Conservation (phyloP, 2,329 filamentous ascomycete species). For the Thelonectria rubi region DNA sequence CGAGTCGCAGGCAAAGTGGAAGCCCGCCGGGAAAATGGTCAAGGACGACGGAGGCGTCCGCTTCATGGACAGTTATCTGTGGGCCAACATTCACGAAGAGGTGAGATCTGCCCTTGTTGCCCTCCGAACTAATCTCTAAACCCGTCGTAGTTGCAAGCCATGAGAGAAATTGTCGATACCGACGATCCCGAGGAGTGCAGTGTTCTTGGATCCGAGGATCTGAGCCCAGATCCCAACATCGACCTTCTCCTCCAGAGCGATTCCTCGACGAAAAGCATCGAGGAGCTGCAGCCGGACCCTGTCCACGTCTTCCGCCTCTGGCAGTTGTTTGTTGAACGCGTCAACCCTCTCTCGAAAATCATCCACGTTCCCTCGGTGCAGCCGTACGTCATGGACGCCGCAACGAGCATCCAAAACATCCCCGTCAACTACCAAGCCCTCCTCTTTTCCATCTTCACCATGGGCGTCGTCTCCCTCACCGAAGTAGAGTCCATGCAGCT, state of each 20-base stretch:
- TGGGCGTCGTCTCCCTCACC: slow-evolving; percentile 65
- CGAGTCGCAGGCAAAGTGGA: slow-evolving; percentile 51
- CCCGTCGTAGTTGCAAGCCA: slow-evolving; percentile 59
- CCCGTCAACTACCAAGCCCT: slow-evolving; percentile 68
- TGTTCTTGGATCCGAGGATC: slow-evolving; percentile 57
- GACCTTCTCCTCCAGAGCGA: slow-evolving; percentile 59
- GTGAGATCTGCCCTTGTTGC: slow-evolving; percentile 53
- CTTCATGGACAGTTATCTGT: slow-evolving; percentile 66
- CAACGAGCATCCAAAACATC: slow-evolving; percentile 62
- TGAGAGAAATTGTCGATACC: slow-evolving; percentile 66
- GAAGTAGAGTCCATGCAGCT: slow-evolving; percentile 64
- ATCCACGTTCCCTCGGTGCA: slow-evolving; percentile 78
- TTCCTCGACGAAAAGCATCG: slow-evolving; percentile 49
- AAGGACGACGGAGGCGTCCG: slow-evolving; percentile 63
- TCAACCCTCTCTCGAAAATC: slow-evolving; percentile 77
- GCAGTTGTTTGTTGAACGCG: slow-evolving; percentile 77
- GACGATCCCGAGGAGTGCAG: slow-evolving; percentile 59
- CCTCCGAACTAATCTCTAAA: slow-evolving; percentile 53
- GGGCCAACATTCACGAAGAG: slow-evolving; percentile 64
- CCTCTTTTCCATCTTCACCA: slow-evolving; percentile 72
- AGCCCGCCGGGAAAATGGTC: slow-evolving; percentile 62
- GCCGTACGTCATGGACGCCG: slow-evolving; percentile 70
- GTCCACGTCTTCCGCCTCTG: slow-evolving; percentile 76
- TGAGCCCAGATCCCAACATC: slow-evolving; percentile 62
- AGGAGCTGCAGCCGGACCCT: slow-evolving; percentile 69